Base-by-base conservation (phyloP, 768 basidiomycete species). In the Mrakia frigida region DNA sequence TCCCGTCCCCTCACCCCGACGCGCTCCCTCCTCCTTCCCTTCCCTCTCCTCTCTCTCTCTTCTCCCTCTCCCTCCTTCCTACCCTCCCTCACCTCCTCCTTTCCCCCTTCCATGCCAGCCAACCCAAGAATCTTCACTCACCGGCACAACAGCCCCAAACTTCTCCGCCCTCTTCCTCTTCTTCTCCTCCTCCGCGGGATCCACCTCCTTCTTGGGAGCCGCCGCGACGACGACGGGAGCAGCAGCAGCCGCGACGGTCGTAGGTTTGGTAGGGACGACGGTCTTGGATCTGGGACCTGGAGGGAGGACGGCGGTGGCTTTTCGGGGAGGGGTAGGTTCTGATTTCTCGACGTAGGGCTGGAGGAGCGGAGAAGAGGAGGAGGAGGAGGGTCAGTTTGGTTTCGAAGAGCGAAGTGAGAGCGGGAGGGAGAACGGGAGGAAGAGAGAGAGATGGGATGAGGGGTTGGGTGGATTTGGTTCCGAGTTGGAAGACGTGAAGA, bases 281-380 rank as follows among this genome's bases (percentile, higher is more conserved):
- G 60, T 2, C 52, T 43, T 65, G n/a, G 35, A 16, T 3, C 46
- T 60, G 16, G 25, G n/a, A 25, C 13, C 46, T 6, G 50, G 61
- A 28, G 73, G 37, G 46, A 52, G 76, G 35, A 35, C 33, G 33
- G 41, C 46, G 14, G 33, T 65, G 3, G 35, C 52, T 33, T 60
- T 77, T 10, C 73, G 73, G 25, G 68, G 75, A 28, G 71, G 25
- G 7, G 63, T 56, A 25, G 70, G 63, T 50, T 59, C 35, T n/a
- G 76, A 37, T 50, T 77, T 75, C 41, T 70, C 71, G 56, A 77
- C 63, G 63, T 77, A 77, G 28, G 76, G 76, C 76, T 77, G 67
- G 10, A 21, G 11, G 18, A n/a, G n/a, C n/a, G n/a, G n/a, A n/a
- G n/a, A 10, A 11, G 70, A 35, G 31, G 2, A 10, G 25, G 43